Evolutionary conservation across 2,329 filamentous ascomycete genomes (phyloP).

Genomic region (Fusarium mangiferae): DNA sequence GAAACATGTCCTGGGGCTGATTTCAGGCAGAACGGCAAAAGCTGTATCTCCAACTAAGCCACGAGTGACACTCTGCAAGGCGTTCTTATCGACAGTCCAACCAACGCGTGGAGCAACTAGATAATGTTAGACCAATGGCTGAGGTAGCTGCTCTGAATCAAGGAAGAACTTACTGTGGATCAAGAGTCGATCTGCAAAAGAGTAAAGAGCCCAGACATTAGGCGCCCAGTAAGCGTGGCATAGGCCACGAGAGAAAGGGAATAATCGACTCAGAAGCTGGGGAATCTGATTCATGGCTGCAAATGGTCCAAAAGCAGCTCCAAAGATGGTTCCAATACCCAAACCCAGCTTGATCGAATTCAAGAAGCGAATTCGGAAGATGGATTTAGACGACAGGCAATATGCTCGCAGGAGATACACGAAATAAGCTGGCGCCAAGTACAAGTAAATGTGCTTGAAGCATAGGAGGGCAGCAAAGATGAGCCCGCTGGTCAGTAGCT

Average conservation of each 20-base stretch:
- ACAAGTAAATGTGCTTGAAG: conserved; percentile 98
- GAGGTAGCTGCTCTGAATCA: background rate
- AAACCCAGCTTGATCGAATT: conserved; percentile 87
- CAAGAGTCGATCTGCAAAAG: conserved; percentile 84
- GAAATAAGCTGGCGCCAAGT: conserved; percentile 95
- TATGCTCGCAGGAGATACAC: conserved; percentile 90
- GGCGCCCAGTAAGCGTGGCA: conserved; percentile 99
- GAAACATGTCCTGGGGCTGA: conserved; percentile 84
- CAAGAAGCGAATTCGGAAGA: conserved; percentile 78
- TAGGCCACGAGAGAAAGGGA: conserved; percentile 91
- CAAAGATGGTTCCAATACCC: conserved; percentile 77
- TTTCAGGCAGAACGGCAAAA: conserved; percentile 91
- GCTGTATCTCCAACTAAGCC: conserved; percentile 93
- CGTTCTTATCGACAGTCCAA: conserved; percentile 76
- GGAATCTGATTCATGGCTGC: conserved; percentile 81
- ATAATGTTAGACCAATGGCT: conserved; percentile 16
- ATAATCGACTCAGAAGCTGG: conserved; percentile 85
- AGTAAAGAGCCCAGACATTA: conserved; percentile 97
- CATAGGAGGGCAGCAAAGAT: conserved; percentile 88
- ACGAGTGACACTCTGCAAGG: conserved; percentile 88
- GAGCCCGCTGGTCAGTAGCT: conserved; percentile 80
- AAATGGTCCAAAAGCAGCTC: conserved; percentile 90
- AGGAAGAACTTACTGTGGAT: conserved; percentile 73
- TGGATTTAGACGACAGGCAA: conserved; percentile 81
- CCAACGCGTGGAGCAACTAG: conserved; percentile 84